A percentile compares a stretch with the other conserved stretches of the same genome.
Conservation (phyloP, 73 alveolate species). For the Paramecium bursaria region DNA sequence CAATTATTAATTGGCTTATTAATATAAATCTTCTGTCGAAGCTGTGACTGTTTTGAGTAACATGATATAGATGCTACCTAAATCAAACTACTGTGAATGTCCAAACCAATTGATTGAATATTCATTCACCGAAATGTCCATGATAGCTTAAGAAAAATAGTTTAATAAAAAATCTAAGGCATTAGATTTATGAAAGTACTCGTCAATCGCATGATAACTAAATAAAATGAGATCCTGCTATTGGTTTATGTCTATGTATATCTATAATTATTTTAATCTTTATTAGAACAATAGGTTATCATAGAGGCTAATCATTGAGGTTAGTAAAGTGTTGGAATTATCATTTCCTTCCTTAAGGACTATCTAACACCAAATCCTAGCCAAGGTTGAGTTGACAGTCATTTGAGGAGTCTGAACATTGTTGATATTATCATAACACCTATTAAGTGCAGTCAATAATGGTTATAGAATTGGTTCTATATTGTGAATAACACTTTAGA, state of each 20-base stretch:
- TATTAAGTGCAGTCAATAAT: conserved; percentile 8
- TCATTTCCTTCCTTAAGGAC: conserved; percentile 18
- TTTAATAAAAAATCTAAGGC: conserved; percentile 37
- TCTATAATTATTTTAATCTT: conserved; percentile 4
- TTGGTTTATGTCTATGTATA: conserved; percentile 7
- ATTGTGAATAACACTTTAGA: conserved; percentile 6
- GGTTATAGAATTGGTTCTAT: conserved; percentile 8
- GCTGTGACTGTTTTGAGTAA: too few species aligned
- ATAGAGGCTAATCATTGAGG: background rate
- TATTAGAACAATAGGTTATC: background rate
- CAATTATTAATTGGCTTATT: too few species aligned
- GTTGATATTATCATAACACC: background rate
- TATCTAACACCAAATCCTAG: conserved; percentile 32
- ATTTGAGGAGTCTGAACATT: conserved; percentile 7
- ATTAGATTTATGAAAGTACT: conserved; percentile 12
- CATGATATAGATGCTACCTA: too few species aligned
- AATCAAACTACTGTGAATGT: too few species aligned
- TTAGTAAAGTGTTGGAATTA: conserved; percentile 7
- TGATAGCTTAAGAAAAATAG: background rate
- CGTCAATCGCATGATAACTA: background rate
- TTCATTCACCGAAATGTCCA: conserved; percentile 40
- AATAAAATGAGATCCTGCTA: background rate
- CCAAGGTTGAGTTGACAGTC: too few species aligned
- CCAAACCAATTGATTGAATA: conserved; percentile 48
- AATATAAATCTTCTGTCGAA: too few species aligned